phyloP scores from a whole-genome alignment of 2,329 filamentous ascomycete species.

The Aspergillus novoparasiticus region DNA sequence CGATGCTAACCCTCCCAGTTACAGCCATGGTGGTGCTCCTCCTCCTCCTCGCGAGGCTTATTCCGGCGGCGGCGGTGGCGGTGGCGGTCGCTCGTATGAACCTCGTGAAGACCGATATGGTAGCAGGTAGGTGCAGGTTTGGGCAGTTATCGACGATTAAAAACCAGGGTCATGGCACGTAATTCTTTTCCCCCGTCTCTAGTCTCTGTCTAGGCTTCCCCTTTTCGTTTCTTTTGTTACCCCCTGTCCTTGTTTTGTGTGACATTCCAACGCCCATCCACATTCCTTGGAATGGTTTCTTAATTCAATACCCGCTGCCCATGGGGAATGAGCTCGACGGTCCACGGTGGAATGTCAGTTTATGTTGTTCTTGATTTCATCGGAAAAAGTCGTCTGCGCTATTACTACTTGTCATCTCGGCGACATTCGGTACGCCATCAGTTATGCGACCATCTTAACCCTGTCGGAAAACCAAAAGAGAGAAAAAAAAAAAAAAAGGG shows the following conservation, averaged over 20 bases:
- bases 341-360: constrained; percentile 39
- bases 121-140: constrained; percentile 43
- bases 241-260: constrained; percentile 15
- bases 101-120: constrained; percentile 45
- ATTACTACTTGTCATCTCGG: constrained; percentile 38
- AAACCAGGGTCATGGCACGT: constrained; percentile 20
- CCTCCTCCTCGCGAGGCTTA: constrained; percentile 42
- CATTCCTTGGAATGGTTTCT: constrained; percentile 40
- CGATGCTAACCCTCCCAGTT: constrained; percentile 53
- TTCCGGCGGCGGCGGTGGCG: constrained; percentile 24
- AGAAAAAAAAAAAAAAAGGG: constrained; percentile 14
- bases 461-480: constrained; percentile 10
- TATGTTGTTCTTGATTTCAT: constrained; percentile 32
- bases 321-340: constrained; percentile 39
- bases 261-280: constrained; percentile 29
- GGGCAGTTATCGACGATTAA: constrained; percentile 23
- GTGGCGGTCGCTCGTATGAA: constrained; percentile 40
- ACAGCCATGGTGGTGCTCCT: constrained; percentile 34
- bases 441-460: constrained; percentile 37
- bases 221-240: constrained; percentile 17
- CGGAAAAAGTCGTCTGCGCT: constrained; percentile 37
- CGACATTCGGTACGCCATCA: constrained; percentile 37
- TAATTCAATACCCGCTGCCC: constrained; percentile 29
- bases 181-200: constrained; percentile 13
- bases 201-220: constrained; percentile 24